Percentiles rank a stretch among this genome's conserved stretches.
Evolutionary conservation across 495 filamentous ascomycete species (phyloP).

Genomic region (Sordaria brevicollis): DNA sequence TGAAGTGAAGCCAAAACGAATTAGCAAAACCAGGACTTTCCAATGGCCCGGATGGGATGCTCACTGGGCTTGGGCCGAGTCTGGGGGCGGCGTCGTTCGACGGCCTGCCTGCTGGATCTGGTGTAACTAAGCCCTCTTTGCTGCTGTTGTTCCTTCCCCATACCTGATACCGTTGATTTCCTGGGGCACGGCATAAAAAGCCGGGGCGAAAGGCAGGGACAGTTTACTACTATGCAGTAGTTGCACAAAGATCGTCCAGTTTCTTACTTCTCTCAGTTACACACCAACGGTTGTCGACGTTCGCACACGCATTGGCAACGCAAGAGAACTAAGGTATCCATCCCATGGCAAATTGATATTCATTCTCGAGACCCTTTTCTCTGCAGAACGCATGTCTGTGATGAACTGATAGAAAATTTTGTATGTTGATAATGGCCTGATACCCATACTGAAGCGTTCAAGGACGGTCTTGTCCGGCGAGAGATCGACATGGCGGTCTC

Average conservation of each 20-base stretch:
- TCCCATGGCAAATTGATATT: background rate
- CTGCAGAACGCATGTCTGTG: background rate
- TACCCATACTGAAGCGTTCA: background rate
- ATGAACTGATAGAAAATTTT: background rate
- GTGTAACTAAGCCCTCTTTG: too few species aligned
- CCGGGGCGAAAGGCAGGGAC: background rate
- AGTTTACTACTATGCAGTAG: too few species aligned
- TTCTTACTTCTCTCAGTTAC: background rate
- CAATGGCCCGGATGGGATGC: background rate
- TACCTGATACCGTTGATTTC: background rate
- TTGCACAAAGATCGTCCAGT: background rate
- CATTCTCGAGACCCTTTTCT: background rate
- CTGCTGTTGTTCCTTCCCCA: slow-evolving; percentile 1
- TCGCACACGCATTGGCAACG: background rate
- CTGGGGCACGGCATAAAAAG: background rate
- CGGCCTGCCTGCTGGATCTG: slow-evolving; percentile 5
- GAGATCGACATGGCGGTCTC: background rate
- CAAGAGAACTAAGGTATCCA: too few species aligned
- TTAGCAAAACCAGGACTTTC: background rate
- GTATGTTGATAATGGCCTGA: background rate
- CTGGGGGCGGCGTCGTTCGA: too few species aligned
- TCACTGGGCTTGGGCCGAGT: too few species aligned
- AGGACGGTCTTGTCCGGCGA: background rate
- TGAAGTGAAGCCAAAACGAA: too few species aligned
- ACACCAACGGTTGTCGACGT: background rate